These are phyloP conservation scores for Quercus mongolica DNA, from an alignment of 306 rosid genomes.

Conservation along the genomic window DNA sequence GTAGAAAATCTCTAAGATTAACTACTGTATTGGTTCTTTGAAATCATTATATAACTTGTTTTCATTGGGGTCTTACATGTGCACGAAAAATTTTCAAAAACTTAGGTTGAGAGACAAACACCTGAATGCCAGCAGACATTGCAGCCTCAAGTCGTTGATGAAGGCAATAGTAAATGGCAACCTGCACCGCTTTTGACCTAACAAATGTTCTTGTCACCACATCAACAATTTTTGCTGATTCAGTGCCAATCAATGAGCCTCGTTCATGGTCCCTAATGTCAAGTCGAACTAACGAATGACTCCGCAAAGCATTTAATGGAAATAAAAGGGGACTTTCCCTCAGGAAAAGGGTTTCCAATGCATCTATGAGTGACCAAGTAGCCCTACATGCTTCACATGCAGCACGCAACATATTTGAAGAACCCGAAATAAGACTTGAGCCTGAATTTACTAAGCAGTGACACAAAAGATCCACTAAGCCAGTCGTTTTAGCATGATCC, in stretches of 20 bases:
- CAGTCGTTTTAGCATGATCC: slow-evolving; percentile 80
- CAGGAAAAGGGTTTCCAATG: slow-evolving; percentile 51
- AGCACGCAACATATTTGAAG: slow-evolving; percentile 73
- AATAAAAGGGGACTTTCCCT: slow-evolving; percentile 52
- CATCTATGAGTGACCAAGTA: slow-evolving; percentile 76
- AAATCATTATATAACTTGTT: not conserved
- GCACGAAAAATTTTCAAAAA: not conserved
- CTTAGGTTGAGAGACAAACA: slow-evolving; percentile 24
- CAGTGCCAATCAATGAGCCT: slow-evolving; percentile 45
- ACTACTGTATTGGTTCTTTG: not conserved
- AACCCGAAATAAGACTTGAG: slow-evolving; percentile 80
- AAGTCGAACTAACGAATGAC: slow-evolving; percentile 48
- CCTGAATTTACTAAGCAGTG: slow-evolving; percentile 75
- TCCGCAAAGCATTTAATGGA: slow-evolving; percentile 59
- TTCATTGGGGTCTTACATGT: not conserved
- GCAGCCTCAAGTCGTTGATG: slow-evolving; percentile 82
- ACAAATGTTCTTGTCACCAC: slow-evolving; percentile 67
- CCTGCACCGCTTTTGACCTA: slow-evolving; percentile 77
- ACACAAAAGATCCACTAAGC: slow-evolving; percentile 80
- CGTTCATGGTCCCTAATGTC: slow-evolving; percentile 49
- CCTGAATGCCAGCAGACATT: slow-evolving; percentile 76
- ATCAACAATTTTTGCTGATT: slow-evolving; percentile 67
- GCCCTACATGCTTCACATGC: slow-evolving; percentile 91
- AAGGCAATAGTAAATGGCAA: slow-evolving; percentile 79
- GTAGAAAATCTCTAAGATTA: not conserved